Evolutionary conservation across 2,329 filamentous ascomycete genomes (phyloP).

Genomic region (Verticillium longisporum): DNA sequence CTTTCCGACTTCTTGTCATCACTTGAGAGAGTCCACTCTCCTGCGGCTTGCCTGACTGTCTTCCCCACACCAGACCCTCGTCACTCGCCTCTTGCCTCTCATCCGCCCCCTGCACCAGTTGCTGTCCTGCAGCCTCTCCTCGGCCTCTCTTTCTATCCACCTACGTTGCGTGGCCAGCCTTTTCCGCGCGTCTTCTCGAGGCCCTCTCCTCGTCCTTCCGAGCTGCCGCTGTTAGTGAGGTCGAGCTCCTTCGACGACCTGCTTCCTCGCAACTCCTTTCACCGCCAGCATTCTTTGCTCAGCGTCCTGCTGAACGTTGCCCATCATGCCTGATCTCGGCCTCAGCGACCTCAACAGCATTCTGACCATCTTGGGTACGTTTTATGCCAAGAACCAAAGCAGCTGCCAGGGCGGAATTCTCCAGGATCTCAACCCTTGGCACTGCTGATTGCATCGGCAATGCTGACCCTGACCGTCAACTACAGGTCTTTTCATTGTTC

Average conservation of each 20-base stretch:
- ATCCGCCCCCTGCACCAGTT: neutral
- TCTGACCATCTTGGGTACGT: slow-evolving; percentile 12
- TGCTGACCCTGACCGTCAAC: neutral
- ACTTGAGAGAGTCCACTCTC: neutral
- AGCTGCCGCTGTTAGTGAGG: neutral
- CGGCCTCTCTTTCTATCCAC: neutral
- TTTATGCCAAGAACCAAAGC: neutral
- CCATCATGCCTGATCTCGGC: slow-evolving; percentile 1
- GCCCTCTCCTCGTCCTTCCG: neutral
- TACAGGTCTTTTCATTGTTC: slow-evolving; percentile 37
- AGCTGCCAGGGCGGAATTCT: neutral
- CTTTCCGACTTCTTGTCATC: neutral
- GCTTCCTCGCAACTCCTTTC: neutral
- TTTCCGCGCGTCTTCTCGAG: neutral
- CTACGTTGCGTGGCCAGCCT: neutral
- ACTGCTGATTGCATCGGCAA: neutral
- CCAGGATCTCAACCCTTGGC: neutral
- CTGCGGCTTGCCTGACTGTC: neutral
- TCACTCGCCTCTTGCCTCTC: neutral
- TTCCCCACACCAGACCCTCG: neutral
- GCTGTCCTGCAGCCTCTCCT: neutral
- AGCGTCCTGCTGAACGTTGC: neutral
- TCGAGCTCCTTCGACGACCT: neutral
- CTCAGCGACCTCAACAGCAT: slow-evolving; percentile 10
- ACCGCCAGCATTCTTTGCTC: neutral